Conservation (phyloP, 2,329 filamentous ascomycete species). For the Fusarium caatingaense region DNA sequence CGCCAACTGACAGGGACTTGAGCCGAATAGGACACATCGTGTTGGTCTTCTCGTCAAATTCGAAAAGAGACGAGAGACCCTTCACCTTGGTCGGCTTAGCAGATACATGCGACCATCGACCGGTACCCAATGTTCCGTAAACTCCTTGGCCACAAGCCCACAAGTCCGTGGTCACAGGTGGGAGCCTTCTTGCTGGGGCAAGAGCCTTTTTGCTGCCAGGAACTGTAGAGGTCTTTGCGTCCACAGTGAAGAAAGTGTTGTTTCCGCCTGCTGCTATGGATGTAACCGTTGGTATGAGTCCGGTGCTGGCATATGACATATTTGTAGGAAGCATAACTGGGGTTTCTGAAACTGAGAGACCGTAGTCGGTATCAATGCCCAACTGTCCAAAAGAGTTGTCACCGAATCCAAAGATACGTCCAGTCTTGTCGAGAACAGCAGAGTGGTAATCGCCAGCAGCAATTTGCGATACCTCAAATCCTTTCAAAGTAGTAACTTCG, state of each 20-base stretch:
- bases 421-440: constrained; percentile 78
- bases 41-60: constrained; percentile 82
- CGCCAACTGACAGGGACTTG: constrained; percentile 77
- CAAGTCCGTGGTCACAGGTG: constrained; percentile 66
- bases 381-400: constrained; percentile 94
- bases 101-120: constrained; percentile 90
- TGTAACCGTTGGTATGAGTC: constrained; percentile 74
- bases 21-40: constrained; percentile 81
- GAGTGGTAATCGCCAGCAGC: constrained; percentile 91
- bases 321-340: constrained; percentile 78
- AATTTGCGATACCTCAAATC: constrained; percentile 77
- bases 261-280: constrained; percentile 85
- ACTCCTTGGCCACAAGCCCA: constrained; percentile 92
- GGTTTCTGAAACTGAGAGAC: constrained; percentile 71
- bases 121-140: constrained; percentile 83
- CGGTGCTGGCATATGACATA: constrained; percentile 76
- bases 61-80: constrained; percentile 81
- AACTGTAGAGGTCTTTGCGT: constrained; percentile 68
- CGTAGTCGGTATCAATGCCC: constrained; percentile 77
- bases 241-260: constrained; percentile 89
- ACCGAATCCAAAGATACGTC: constrained; percentile 86
- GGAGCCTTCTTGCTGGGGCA: constrained; percentile 50
- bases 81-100: constrained; percentile 83
- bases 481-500: constrained; percentile 77
- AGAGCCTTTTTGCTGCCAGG: constrained; percentile 31